These are phyloP conservation scores for Mariannaea elegans DNA, from an alignment of 2,329 filamentous ascomycete genomes.

Conservation along the genomic window DNA sequence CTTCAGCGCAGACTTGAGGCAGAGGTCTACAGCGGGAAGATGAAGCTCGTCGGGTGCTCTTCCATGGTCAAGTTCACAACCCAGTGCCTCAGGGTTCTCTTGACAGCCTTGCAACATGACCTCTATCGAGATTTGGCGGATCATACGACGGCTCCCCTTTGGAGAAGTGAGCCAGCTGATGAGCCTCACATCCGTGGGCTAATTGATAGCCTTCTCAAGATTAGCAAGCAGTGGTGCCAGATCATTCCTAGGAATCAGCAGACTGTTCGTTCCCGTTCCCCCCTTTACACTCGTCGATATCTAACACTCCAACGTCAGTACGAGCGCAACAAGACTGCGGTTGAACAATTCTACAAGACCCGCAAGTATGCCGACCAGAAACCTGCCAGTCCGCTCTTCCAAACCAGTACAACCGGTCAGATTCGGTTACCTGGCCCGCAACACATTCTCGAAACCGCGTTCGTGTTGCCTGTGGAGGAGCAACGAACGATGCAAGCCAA, in stretches of 20 bases:
- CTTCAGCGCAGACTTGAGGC: slow-evolving; percentile 43
- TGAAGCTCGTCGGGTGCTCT: slow-evolving; percentile 42
- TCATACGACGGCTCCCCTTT: slow-evolving; percentile 49
- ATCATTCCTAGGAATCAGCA: slow-evolving; percentile 42
- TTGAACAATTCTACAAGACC: slow-evolving; percentile 45
- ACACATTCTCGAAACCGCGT: slow-evolving; percentile 39
- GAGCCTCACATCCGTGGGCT: slow-evolving; percentile 45
- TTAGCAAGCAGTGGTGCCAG: slow-evolving; percentile 46
- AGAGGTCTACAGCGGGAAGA: slow-evolving; percentile 35
- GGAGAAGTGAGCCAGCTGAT: slow-evolving; percentile 44
- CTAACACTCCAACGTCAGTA: slow-evolving; percentile 30
- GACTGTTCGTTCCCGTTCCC: slow-evolving; percentile 32
- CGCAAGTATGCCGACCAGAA: slow-evolving; percentile 39
- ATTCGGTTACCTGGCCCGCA: slow-evolving; percentile 37
- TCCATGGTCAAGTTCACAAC: slow-evolving; percentile 45
- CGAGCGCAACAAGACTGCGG: slow-evolving; percentile 40
- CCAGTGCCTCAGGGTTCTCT: slow-evolving; percentile 44
- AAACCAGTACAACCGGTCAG: slow-evolving; percentile 21
- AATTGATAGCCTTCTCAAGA: slow-evolving; percentile 45
- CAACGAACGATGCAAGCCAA: slow-evolving; percentile 24
- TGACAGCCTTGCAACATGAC: slow-evolving; percentile 47
- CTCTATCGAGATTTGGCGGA: slow-evolving; percentile 47
- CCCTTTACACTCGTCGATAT: too few species aligned
- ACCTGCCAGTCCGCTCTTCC: slow-evolving; percentile 16
- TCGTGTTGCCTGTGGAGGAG: slow-evolving; percentile 33